Conservation (phyloP, 306 rosid genomes). For the Cicer bijugum region DNA sequence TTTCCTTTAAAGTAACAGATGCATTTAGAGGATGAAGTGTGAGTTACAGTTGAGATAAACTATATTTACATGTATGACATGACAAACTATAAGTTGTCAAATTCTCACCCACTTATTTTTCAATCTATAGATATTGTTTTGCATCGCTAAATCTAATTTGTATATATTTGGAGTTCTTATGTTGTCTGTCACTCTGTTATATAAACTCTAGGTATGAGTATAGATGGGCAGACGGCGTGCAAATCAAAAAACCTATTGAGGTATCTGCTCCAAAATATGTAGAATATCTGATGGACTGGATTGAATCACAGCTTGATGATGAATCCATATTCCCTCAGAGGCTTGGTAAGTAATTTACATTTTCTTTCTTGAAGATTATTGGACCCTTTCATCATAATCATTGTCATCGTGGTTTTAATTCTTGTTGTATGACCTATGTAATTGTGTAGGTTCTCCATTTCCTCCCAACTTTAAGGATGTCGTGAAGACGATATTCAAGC, state of each 20-base stretch:
- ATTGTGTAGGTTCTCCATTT: slow-evolving; percentile 81
- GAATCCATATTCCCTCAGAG: slow-evolving; percentile 98
- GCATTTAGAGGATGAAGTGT: slow-evolving; percentile 7
- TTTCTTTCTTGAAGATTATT: not conserved
- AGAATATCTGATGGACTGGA: slow-evolving; percentile 99
- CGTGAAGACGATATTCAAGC: slow-evolving; percentile 95
- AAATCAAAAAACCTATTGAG: slow-evolving; percentile 96
- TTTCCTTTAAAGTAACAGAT: slow-evolving; percentile 5
- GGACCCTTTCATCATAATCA: slow-evolving; percentile 19
- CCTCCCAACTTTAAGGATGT: slow-evolving; percentile 94
- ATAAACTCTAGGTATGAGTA: slow-evolving; percentile 80
- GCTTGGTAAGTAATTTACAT: slow-evolving; percentile 67
- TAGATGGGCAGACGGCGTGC: slow-evolving; percentile 99
- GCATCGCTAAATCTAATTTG: not conserved
- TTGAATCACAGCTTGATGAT: slow-evolving; percentile 95
- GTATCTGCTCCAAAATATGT: slow-evolving; percentile 99
- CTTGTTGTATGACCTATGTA: slow-evolving; percentile 20
- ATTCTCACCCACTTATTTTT: not conserved
- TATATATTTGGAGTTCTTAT: slow-evolving; percentile 28
- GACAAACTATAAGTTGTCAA: not conserved
- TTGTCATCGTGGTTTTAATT: not conserved
- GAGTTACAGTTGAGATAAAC: not conserved
- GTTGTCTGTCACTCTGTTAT: slow-evolving; percentile 38
- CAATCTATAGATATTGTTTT: not conserved
- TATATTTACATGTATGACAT: not conserved